Evolutionary conservation across 2,329 filamentous ascomycete species (phyloP).

Genomic region (Aspergillus sp.): DNA sequence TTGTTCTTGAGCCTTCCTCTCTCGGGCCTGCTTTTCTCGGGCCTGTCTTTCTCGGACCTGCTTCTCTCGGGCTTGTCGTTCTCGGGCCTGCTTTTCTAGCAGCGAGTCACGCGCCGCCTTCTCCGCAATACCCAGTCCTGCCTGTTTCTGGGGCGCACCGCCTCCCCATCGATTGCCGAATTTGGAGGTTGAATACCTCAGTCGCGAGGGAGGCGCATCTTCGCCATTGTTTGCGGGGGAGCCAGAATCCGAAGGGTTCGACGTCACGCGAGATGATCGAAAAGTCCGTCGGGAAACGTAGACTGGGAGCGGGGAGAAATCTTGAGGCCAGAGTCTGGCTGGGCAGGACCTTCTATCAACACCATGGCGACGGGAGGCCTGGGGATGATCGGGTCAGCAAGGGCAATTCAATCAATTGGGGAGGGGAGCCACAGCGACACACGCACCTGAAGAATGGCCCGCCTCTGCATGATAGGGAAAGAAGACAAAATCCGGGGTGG

Average conservation of each 20-base stretch:
- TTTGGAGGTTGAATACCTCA: slow-evolving; percentile 13
- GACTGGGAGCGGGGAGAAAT: slow-evolving; percentile 9
- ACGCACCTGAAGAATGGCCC: slow-evolving; percentile 24
- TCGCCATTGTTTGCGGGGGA: slow-evolving; percentile 12
- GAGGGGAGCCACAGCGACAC: background rate
- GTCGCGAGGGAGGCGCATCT: slow-evolving; percentile 8
- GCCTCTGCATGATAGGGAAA: slow-evolving; percentile 25
- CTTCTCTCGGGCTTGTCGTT: slow-evolving; percentile 2
- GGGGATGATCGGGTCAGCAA: slow-evolving; percentile 1
- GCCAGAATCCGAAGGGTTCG: slow-evolving; percentile 20
- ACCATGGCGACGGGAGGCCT: slow-evolving; percentile 31
- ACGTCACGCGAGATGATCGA: slow-evolving; percentile 18
- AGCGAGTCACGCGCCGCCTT: slow-evolving; percentile 22
- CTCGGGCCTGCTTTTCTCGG: too few relatives aligned
- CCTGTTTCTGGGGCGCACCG: slow-evolving; percentile 10
- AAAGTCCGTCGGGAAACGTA: slow-evolving; percentile 24
- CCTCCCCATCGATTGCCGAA: slow-evolving; percentile 18
- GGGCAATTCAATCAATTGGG: slow-evolving; percentile 1
- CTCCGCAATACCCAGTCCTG: slow-evolving; percentile 23
- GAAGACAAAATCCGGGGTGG: too few relatives aligned
- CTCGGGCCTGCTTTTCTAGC: slow-evolving; percentile 6
- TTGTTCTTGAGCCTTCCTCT: too few relatives aligned
- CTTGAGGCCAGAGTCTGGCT: slow-evolving; percentile 16
- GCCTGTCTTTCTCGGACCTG: background rate
- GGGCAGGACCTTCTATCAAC: slow-evolving; percentile 32